Base-by-base conservation (phyloP, 352 stramenopile genomes). In the Globisporangium abappressorium region DNA sequence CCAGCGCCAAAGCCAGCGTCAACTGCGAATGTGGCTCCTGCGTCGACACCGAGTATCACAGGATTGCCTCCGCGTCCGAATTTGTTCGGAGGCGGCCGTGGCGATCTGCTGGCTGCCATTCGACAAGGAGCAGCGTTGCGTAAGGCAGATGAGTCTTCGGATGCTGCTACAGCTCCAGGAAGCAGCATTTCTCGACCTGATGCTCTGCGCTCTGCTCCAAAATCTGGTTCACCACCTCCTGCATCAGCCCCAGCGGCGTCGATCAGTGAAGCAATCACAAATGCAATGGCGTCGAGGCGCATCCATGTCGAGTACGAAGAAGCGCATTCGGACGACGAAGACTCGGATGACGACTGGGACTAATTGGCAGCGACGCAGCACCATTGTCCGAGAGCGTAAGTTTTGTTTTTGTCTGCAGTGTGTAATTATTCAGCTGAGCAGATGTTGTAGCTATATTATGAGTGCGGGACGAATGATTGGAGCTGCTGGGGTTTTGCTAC, bases 231-330 rank as follows among this genome's bases (percentile, higher is more conserved):
- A 1, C 65, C 79, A 4, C 68, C 74, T 22, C 74, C 74, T 26
- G 22, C 75, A 28, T 47, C 80, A 36, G 78, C 75, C 6, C 79
- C 85, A 65, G 76, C 75, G 38, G 74, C 70, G 9, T 91, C 85
- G 1, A 90, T 95, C 66, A 88, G 78, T 36, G 87, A 95, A 67
- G 85, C 83, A 34, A 95, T 95, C 63, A 82, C 81, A 33, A 93
- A 94, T 58, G 87, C 85, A 22, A 93, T 95, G 84, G 82, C 85
- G 0, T 77, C 81, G 46, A 79, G 87, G 38, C 83, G 82, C n/a
- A 90, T 93, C 57, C 84, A 93, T 47, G 80, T 93, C 49, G 85
- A 95, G 69, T 94, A 90, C 33, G 85, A 93, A 57, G 82, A 92
- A 43, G 73, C 73, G 6, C 75, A 82, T 51, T 91, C 81, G 33